These are phyloP conservation scores for Trametes cinnabarina DNA, from an alignment of 768 basidiomycete species.

Conservation along the genomic window DNA sequence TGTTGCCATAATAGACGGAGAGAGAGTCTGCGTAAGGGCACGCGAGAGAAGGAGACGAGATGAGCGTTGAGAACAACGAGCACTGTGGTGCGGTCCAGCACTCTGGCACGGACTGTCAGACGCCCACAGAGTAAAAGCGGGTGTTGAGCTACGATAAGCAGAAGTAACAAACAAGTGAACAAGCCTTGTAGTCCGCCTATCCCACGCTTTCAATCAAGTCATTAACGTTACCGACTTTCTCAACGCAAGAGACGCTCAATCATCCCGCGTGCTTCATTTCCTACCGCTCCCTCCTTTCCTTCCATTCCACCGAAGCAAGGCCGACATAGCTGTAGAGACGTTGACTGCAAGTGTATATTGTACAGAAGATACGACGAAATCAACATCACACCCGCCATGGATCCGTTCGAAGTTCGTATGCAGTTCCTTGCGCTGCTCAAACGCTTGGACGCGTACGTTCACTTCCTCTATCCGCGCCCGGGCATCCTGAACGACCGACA, in stretches of 20 bases:
- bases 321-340: too few relatives aligned
- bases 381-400: slow-evolving; percentile 34
- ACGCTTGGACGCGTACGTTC: slow-evolving; percentile 62
- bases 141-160: too few relatives aligned
- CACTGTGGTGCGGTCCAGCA: neutral
- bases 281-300: too few relatives aligned
- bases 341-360: too few relatives aligned
- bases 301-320: too few relatives aligned
- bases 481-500: slow-evolving; percentile 34
- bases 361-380: too few relatives aligned
- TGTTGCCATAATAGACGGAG: slow-evolving; percentile 6
- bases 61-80: slow-evolving; percentile 4
- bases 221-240: too few relatives aligned
- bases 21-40: neutral
- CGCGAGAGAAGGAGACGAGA: neutral
- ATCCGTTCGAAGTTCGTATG: slow-evolving; percentile 72
- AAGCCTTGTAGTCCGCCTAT: too few relatives aligned
- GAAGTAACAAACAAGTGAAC: too few relatives aligned
- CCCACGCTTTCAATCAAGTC: too few relatives aligned
- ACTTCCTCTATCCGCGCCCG: neutral
- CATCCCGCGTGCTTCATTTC: too few relatives aligned
- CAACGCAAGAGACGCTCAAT: too few relatives aligned
- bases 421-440: slow-evolving; percentile 64
- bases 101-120: neutral
- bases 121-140: neutral